Evolutionary conservation across 2,329 filamentous ascomycete species (phyloP), one percentile per base, ranked within the genome.

Genomic region (Aspergillus unguis): DNA sequence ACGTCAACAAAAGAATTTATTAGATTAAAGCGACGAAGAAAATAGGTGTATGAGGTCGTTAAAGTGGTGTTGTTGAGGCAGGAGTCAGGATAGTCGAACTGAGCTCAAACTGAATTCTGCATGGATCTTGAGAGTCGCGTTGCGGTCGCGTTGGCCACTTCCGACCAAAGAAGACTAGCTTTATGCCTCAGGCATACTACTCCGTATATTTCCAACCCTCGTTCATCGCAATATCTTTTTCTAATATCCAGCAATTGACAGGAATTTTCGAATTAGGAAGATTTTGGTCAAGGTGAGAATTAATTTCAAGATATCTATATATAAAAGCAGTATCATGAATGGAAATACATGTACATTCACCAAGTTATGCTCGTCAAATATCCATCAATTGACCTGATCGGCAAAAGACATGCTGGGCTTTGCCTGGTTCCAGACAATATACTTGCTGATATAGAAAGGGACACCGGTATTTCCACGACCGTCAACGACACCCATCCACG

Each of bases 401-500:
- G 51, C 51, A 37, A 53, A 53, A n/a, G 51, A 44, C 46, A 53
- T 25, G 27, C 45, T 53, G 7, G 51, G 51, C 42, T 37, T 45
- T 1, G 45, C 41, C 35, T 48, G 51, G 41, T 53, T 45, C 51
- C 51, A 53, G 28, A 53, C 38, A 10, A 53, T 53, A 41, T 53
- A 53, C 11, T 53, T 53, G 40, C 32, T 45, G 25, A 49, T 45
- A 8, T 53, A 53, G 28, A 53, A 49, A 6, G 51, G 51, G 6
- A 53, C 32, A 2, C 51, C 51, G 6, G 45, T 46, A 45, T 53
- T 53, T 2, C 51, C 51, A 33, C 45, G 51, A 3, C 51, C 51
- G 17, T 49, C 45, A n/a, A 53, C 51, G 3, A 49, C 45, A 45
- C 41, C 31, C 51, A 53, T 53, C 51, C 51, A 53, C 23, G 51